Base-by-base conservation (phyloP, 2,329 filamentous ascomycete genomes). In the Fusarium floridanum region DNA sequence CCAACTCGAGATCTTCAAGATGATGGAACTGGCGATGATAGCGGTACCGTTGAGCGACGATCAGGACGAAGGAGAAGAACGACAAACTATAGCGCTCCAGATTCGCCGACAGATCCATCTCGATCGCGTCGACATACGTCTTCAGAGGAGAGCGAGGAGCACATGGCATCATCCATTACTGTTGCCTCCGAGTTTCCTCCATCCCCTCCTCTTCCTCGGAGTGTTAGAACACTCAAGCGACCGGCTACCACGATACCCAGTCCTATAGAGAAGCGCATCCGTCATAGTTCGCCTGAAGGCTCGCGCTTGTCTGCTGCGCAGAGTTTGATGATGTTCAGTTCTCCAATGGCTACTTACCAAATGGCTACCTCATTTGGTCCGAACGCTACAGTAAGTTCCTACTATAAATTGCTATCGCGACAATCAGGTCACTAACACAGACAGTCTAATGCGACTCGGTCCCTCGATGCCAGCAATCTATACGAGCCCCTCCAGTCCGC, bases 241-340 rank as follows among this genome's bases (percentile, higher is more conserved):
- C 70, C 77, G 10, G 67, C 64, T 10, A 70, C 71, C 20, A 68
- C 74, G 7, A 70, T 79, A 59, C 65, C 77, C 14, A 61, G 61
- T 16, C 69, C 75, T 0, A 72, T 71, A 29, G 77, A 79, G 39
- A 79, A 79, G 61, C 75, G 77, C 32, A 71, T 68, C 27, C 77
- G 77, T 2, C 77, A 76, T 27, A 78, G 68, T 24, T 79, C 77
- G 1, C 77, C 77, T 27, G 77, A 79, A 34, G 76, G 77, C 14
- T 79, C 77, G n/a, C 77, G 77, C 6, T 72, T 79, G 4, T 79
- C 77, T 6, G 77, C 77, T 17, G 77, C 77, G 3, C 77, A 79
- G 67, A 79, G 77, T 50, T 56, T 79, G 36, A 79, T 79, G 77
- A 77, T 79, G 66, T 79, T 79, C 43, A 79, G 77, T 57, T 79